Percentiles rank a stretch among this genome's conserved stretches.
Evolutionary conservation across 371 early-diverging fungal species (phyloP).

Genomic region (Phascolomyces articulosus): DNA sequence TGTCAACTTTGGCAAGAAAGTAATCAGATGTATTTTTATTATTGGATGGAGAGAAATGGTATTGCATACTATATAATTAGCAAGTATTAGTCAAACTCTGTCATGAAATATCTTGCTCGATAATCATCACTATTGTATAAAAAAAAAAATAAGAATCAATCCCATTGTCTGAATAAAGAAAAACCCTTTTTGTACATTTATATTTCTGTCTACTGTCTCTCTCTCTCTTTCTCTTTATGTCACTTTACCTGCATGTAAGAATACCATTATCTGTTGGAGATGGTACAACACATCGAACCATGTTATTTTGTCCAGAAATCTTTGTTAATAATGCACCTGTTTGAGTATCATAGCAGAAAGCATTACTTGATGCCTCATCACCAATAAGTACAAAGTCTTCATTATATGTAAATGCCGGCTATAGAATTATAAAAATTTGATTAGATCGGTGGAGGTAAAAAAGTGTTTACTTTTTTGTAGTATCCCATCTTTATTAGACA

Average conservation of each 20-base stretch:
- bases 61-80: not conserved
- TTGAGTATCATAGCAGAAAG: conserved; percentile 70
- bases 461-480: not conserved
- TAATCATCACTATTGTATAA: conserved; percentile 43
- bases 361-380: conserved; percentile 70
- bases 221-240: not conserved
- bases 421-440: no score
- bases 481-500: not conserved
- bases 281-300: conserved; percentile 47
- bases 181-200: not conserved
- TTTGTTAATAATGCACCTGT: conserved; percentile 57
- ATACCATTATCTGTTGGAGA: conserved; percentile 52
- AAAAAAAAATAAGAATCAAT: not conserved
- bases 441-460: no score
- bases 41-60: not conserved
- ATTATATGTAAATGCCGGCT: conserved; percentile 71
- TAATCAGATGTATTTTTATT: not conserved
- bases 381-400: conserved; percentile 80
- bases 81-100: conserved; percentile 4
- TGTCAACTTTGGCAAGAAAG: conserved; percentile 34
- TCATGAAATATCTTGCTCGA: conserved; percentile 46
- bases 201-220: no score
- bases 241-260: conserved; percentile 50
- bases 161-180: not conserved
- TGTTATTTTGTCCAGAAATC: conserved; percentile 50